Conservation (phyloP, 2,329 filamentous ascomycete species). For the Elsinoe ampelina region DNA sequence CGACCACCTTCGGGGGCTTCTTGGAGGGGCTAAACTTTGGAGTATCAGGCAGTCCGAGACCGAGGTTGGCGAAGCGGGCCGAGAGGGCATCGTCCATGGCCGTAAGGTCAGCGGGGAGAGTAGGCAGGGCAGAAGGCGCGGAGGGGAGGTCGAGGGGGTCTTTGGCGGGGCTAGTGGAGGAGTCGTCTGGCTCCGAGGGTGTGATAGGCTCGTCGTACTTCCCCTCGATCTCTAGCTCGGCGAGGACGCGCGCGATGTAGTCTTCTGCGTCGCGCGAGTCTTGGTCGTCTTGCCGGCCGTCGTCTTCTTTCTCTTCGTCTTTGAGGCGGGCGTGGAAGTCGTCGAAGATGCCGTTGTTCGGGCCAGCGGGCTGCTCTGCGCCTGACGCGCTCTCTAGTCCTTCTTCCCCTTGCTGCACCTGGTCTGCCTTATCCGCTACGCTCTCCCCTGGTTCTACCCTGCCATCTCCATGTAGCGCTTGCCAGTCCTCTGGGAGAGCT, state of each 20-base stretch:
- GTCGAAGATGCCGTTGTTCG: neutral
- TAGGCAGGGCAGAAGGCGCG: constrained; percentile 23
- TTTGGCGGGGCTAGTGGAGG: neutral
- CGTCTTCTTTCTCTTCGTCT: constrained; percentile 11
- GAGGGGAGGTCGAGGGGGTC: constrained; percentile 23
- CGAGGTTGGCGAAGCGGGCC: constrained; percentile 37
- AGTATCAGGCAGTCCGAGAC: constrained; percentile 37
- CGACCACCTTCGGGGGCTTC: constrained; percentile 17
- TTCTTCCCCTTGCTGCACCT: no score
- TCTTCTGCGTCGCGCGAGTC: constrained; percentile 37
- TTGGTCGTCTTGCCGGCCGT: constrained; percentile 21
- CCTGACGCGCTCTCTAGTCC: no score
- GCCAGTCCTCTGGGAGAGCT: constrained; percentile 29
- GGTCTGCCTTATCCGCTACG: neutral
- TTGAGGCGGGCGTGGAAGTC: constrained; percentile 4
- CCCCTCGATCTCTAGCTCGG: constrained; percentile 36
- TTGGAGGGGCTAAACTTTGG: constrained; percentile 30
- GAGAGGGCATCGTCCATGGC: constrained; percentile 37
- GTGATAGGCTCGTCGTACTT: constrained; percentile 26
- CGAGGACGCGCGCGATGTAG: constrained; percentile 37
- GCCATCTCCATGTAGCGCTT: constrained; percentile 19
- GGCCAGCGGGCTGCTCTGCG: neutral
- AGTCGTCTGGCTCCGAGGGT: constrained; percentile 12
- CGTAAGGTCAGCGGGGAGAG: constrained; percentile 17
- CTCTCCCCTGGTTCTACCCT: constrained; percentile 4